Conservation (phyloP, 768 basidiomycete species). For the Phaffia australis region DNA sequence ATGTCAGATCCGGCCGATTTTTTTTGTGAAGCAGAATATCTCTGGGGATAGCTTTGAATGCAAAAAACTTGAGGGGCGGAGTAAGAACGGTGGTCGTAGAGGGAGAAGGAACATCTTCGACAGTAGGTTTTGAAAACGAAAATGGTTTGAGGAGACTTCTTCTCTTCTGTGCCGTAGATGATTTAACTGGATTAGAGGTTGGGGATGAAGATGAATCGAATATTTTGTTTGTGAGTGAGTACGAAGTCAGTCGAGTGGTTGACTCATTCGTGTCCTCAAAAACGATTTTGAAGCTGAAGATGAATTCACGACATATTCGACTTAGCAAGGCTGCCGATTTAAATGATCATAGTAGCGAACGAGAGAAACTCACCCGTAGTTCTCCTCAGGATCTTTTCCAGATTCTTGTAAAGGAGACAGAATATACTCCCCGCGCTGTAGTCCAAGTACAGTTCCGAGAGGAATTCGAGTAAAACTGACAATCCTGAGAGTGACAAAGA, state of each 20-base stretch:
- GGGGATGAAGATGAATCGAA: conserved; percentile 18
- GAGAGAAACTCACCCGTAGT: conserved; percentile 20
- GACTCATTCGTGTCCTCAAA: conserved; percentile 59
- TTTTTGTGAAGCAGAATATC: conserved; percentile 30
- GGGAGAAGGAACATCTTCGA: conserved; percentile 36
- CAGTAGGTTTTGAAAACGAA: conserved; percentile 54
- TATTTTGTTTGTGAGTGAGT: conserved; percentile 60
- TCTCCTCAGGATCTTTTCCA: conserved; percentile 68
- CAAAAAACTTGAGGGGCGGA: conserved; percentile 31
- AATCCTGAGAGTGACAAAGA: conserved; percentile 39
- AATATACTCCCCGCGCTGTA: conserved; percentile 72
- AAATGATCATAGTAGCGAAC: too few species aligned
- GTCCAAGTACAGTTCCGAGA: conserved; percentile 46
- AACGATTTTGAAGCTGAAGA: conserved; percentile 63
- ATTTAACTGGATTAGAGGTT: neutral
- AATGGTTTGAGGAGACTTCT: conserved; percentile 59
- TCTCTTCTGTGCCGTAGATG: conserved; percentile 21
- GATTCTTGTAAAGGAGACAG: conserved; percentile 85
- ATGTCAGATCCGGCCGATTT: conserved; percentile 21
- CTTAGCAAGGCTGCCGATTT: neutral
- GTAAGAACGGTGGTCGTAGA: conserved; percentile 8
- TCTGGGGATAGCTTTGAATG: conserved; percentile 39
- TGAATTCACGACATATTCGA: conserved; percentile 43
- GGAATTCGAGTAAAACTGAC: conserved; percentile 82
- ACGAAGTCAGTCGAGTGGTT: conserved; percentile 67